Base-by-base conservation (phyloP, 768 basidiomycete genomes). In the Crassisporium funariophilum region DNA sequence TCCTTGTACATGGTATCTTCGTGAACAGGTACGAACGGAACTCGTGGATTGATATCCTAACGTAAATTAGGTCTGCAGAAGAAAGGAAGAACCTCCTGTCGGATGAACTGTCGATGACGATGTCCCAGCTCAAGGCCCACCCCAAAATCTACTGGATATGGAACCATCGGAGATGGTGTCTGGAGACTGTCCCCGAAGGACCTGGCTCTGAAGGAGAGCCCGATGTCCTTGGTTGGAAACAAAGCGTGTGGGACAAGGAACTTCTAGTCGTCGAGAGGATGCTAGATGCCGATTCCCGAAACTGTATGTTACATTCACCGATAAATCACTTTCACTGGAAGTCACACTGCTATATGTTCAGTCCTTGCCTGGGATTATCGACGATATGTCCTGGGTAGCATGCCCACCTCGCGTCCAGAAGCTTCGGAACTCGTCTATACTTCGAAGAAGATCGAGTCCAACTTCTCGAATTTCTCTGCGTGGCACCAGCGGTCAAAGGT, bases 101-200 rank as follows among this genome's bases (percentile, higher is more conserved):
- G 2, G 73, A 79, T 31, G 97, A 99, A 47, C 69, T 99, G 21
- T 68, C 77, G 2, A 78, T 94, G 72, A 98, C 95, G 0, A 90
- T 86, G 62, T 69, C 75, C 4, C 84, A 88, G 5, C 77, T 99
- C 35, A 87, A 89, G 58, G 73, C 78, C 7, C 83, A 95, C 60
- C 97, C 97, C 11, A 99, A 98, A 63, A 86, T 97, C 15, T 99
- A 99, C 64, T 93, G 91, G 86, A 93, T 98, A 56, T 99, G 97
- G 97, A 98, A 94, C 62, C 94, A 99, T 59, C 83, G 97, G 29
- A 75, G 85, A 57, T 98, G 97, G 97, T 95, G 95, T 60, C 79
- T 99, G 2, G 86, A 88, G 63, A 81, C 86, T 44, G 79, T 95
- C 9, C 95, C 95, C 0, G 73, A 77, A 42, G 88, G 84, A 1